These are phyloP conservation scores for Buxus sempervirens DNA, from an alignment of 164 flowering plant genomes.

Conservation along the genomic window DNA sequence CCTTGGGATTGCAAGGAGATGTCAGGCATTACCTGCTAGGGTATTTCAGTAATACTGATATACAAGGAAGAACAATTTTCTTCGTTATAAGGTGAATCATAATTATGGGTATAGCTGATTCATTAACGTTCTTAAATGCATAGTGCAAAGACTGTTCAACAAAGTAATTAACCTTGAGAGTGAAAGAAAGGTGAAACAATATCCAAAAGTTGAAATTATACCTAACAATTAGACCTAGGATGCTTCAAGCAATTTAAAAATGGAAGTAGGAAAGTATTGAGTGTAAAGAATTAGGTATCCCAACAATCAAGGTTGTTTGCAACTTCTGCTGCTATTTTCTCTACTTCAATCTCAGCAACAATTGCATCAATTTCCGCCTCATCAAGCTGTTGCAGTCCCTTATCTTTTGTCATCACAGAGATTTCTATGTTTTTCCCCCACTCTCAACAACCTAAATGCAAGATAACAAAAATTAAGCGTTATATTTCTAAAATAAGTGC, in stretches of 20 bases:
- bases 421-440: conserved; percentile 98
- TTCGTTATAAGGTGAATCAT: too few species aligned
- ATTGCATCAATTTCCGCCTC: conserved; percentile 92
- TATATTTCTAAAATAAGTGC: background rate
- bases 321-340: conserved; percentile 96
- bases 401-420: conserved; percentile 85
- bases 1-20: too few species aligned
- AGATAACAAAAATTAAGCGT: background rate
- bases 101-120: background rate
- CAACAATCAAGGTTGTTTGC: conserved; percentile 80
- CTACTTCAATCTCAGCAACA: conserved; percentile 95
- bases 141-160: background rate
- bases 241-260: background rate
- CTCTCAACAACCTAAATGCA: conserved; percentile 87
- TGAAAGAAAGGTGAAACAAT: background rate
- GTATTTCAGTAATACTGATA: too few species aligned
- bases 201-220: background rate
- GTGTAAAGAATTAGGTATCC: conserved; percentile 39
- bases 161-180: background rate
- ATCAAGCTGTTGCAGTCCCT: conserved; percentile 85
- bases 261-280: background rate
- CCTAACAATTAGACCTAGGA: conserved; percentile 4
- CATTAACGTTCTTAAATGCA: conserved; percentile 1
- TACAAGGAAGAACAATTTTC: too few species aligned
- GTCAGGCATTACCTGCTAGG: too few species aligned